These are phyloP conservation scores for Talaromyces sp. DNA, from an alignment of 2,329 filamentous ascomycete genomes.

Conservation along the genomic window DNA sequence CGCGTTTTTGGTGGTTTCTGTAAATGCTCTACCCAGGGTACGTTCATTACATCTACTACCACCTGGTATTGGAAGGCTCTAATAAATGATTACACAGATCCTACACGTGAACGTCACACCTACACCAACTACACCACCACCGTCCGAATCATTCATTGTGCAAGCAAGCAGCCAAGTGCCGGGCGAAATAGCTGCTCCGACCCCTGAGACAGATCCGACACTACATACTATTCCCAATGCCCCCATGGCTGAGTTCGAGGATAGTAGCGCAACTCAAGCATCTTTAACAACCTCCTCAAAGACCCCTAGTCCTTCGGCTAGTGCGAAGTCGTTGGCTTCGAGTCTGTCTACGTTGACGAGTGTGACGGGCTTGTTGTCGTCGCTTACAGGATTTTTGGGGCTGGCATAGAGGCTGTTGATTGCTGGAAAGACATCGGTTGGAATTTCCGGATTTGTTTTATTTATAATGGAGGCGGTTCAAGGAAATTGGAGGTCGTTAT, in stretches of 20 bases:
- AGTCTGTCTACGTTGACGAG: not conserved
- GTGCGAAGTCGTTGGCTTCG: not conserved
- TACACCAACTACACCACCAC: not conserved
- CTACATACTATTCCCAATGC: not conserved
- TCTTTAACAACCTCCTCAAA: not conserved
- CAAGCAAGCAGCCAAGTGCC: not conserved
- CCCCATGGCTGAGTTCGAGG: not conserved
- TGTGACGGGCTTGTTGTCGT: not conserved
- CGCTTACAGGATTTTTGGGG: not conserved
- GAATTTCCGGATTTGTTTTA: not conserved
- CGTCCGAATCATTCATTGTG: not conserved
- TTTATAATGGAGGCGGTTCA: not conserved
- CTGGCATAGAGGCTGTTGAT: not conserved
- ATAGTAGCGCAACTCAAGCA: not conserved
- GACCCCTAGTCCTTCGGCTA: not conserved
- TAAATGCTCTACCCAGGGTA: conserved; percentile 17
- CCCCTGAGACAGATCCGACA: not conserved
- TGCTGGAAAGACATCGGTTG: not conserved
- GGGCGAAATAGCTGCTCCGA: not conserved
- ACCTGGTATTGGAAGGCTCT: not conserved
- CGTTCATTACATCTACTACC: not conserved
- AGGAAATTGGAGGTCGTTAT: not conserved
- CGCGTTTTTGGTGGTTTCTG: not conserved
- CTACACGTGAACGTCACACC: not conserved
- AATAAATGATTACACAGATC: not conserved